A percentile compares a stretch with the other conserved stretches of the same genome.
phyloP scores from a whole-genome alignment of 75 land plant genomes.

The Picea sitchensis region DNA sequence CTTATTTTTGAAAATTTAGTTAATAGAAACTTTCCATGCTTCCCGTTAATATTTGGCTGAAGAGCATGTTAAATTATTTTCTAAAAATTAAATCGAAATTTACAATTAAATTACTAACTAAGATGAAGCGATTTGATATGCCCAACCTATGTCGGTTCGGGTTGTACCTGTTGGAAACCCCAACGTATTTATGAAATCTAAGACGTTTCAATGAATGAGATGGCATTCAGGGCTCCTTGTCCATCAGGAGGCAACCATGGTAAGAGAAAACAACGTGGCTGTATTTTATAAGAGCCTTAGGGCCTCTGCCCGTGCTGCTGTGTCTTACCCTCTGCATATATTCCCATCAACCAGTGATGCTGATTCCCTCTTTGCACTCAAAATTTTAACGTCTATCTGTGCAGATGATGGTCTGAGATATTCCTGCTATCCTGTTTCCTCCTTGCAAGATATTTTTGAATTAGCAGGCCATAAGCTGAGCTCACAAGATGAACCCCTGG shows the following conservation, averaged over 20 bases:
- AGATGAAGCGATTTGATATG: too few relatives aligned
- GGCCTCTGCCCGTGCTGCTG: conserved; percentile 39
- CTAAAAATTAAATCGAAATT: too few relatives aligned
- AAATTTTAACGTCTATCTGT: conserved; percentile 61
- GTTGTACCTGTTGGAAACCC: too few relatives aligned
- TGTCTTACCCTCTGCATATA: conserved; percentile 66
- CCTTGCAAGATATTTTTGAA: conserved; percentile 46
- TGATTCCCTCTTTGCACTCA: conserved; percentile 85
- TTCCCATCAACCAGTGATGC: conserved; percentile 87
- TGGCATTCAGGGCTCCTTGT: too few relatives aligned
- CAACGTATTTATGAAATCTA: too few relatives aligned
- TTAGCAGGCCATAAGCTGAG: conserved; percentile 33
- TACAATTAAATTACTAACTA: too few relatives aligned
- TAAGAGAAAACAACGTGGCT: conserved; percentile 62
- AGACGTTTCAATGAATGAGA: too few relatives aligned
- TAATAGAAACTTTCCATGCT: too few relatives aligned
- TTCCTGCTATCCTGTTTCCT: conserved; percentile 83
- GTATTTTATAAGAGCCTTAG: conserved; percentile 67
- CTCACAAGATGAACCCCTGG: conserved; percentile 33
- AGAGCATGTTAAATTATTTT: too few relatives aligned
- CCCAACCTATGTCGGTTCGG: too few relatives aligned
- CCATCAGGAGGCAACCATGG: conserved; percentile 30
- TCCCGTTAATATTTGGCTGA: too few relatives aligned
- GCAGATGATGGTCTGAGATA: conserved; percentile 71
- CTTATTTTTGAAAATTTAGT: too few relatives aligned